phyloP scores from a whole-genome alignment of 805 yeast genomes.

The Pichia deserticola region DNA sequence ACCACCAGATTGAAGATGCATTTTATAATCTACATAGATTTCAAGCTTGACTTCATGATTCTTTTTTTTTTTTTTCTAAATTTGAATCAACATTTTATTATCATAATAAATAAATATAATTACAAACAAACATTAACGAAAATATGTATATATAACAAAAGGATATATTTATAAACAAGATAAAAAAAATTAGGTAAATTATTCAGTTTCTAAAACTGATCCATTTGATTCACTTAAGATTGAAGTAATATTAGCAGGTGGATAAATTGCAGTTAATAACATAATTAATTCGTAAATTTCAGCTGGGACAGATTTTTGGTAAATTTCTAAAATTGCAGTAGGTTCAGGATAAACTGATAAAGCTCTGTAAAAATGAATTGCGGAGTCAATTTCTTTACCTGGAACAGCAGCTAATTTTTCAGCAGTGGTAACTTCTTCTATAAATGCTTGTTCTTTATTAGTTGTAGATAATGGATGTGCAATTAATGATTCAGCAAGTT shows the following conservation, averaged over 20 bases:
- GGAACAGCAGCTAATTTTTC: slow-evolving; percentile 67
- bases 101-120: too few relatives aligned
- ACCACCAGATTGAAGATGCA: too few relatives aligned
- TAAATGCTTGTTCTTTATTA: slow-evolving; percentile 72
- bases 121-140: too few relatives aligned
- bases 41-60: too few relatives aligned
- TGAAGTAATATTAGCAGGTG: slow-evolving; percentile 72
- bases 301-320: slow-evolving; percentile 82
- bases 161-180: neutral
- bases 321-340: slow-evolving; percentile 79
- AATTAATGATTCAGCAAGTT: slow-evolving; percentile 56
- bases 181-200: neutral
- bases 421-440: slow-evolving; percentile 76
- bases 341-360: slow-evolving; percentile 92
- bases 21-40: too few relatives aligned
- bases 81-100: too few relatives aligned
- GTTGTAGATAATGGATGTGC: slow-evolving; percentile 59
- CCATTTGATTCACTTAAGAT: slow-evolving; percentile 43
- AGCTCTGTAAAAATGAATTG: slow-evolving; percentile 88
- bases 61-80: too few relatives aligned
- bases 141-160: too few relatives aligned
- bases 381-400: slow-evolving; percentile 72
- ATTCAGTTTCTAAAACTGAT: slow-evolving; percentile 16
- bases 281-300: slow-evolving; percentile 76
- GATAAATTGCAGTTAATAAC: slow-evolving; percentile 83